Evolutionary conservation across 2,329 filamentous ascomycete species (phyloP), one percentile per base, ranked within the genome.

Genomic region (Nemania diffusa): DNA sequence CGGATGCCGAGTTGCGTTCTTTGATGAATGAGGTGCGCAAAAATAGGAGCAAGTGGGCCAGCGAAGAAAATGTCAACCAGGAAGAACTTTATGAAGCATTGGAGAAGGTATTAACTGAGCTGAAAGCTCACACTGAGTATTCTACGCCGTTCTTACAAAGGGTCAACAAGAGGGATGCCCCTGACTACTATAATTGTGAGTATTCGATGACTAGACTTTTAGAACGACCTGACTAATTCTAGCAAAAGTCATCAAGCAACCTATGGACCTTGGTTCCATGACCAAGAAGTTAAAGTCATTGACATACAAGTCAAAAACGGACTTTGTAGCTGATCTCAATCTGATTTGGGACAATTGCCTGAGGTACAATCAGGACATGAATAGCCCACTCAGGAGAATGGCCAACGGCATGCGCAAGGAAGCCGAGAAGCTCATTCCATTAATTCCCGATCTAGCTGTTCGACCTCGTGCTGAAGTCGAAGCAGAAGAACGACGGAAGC

Each of bases 11-110:
- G 77, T 84, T 99, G 67, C 90, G 96, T 67, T 93, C 91, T 57
- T 83, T 99, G 65, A 97, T 99, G 87, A 97, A 96, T 74, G 96
- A 99, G 80, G 96, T 99, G 20, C 89, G 96, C 71, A 99, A 98
- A 80, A 98, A 98, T 74, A 87, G 96, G 75, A 98, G 95, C 80
- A 99, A 99, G 81, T 99, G 96, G 96, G 95, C 96, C 3, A 98
- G 92, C 78, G 96, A 98, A 79, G 96, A 99, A 74, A 96, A 97
- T 73, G 91, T 99, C 69, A 95, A 96, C 67, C 96, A 99, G 80
- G 96, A 99, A 80, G 96, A 99, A 80, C 85, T 99, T 5, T 99
- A 99, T 78, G 96, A 99, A 82, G 93, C 96, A 11, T 86, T 96
- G 15, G 96, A 99, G 79, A 98, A 98, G 82, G 96, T 99, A 59